Evolutionary conservation across 805 yeast genomes (phyloP).

Genomic region (Saturnispora gosingensis): DNA sequence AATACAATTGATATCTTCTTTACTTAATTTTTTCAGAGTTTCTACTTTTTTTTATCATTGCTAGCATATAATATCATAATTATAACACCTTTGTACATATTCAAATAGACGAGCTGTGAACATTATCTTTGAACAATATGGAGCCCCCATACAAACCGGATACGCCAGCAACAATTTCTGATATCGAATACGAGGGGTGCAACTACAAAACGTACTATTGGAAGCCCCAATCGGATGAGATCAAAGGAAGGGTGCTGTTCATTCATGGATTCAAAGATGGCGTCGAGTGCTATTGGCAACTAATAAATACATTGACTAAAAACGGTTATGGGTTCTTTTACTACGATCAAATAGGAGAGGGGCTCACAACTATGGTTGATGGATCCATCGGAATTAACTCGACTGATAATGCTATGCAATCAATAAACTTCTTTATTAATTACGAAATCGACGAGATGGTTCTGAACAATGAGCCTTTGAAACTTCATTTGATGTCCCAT

Average conservation of each 20-base stretch:
- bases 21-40: not conserved
- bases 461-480: constrained; percentile 22
- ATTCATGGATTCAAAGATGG: constrained; percentile 71
- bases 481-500: constrained; percentile 52
- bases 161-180: not conserved
- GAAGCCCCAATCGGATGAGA: constrained; percentile 2
- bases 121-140: not conserved
- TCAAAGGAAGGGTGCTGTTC: constrained; percentile 46
- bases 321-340: constrained; percentile 57
- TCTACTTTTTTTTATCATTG: not conserved
- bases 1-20: constrained; percentile 1
- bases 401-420: constrained; percentile 47
- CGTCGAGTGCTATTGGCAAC: constrained; percentile 37
- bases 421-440: constrained; percentile 49
- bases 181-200: not conserved
- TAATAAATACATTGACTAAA: constrained; percentile 42
- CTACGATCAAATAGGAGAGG: constrained; percentile 73
- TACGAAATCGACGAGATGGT: constrained; percentile 31
- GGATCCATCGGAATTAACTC: constrained; percentile 46
- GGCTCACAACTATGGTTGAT: constrained; percentile 46
- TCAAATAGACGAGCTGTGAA: not conserved
- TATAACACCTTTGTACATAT: not conserved
- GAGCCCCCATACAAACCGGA: not conserved
- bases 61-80: not conserved
- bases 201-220: constrained; percentile 3